These are phyloP conservation scores for Sporothrix sp. DNA, from an alignment of 2,329 filamentous ascomycete genomes.

Conservation along the genomic window DNA sequence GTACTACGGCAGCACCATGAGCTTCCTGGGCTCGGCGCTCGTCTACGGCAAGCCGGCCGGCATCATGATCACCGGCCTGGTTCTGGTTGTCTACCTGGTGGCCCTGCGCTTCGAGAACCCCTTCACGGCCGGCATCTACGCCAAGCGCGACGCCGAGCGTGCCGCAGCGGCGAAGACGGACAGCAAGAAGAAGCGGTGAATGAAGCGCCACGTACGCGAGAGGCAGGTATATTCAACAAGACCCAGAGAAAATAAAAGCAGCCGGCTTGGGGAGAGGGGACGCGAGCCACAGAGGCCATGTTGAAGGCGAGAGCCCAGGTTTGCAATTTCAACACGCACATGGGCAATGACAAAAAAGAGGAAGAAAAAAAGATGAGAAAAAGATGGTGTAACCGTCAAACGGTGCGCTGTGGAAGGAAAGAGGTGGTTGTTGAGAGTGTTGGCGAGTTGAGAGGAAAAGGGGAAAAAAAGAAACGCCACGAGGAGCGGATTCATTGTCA, in stretches of 20 bases:
- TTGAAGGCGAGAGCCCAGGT: constrained; percentile 6
- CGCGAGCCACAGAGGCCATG: background rate
- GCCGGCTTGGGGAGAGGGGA: background rate
- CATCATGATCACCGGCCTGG: constrained; percentile 62
- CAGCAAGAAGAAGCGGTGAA: constrained; percentile 44
- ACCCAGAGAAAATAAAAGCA: background rate
- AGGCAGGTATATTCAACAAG: constrained; percentile 11
- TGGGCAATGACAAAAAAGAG: constrained; percentile 3
- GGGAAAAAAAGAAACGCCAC: background rate
- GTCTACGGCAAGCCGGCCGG: constrained; percentile 83
- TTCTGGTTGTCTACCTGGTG: constrained; percentile 67
- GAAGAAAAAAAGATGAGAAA: background rate
- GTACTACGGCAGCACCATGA: constrained; percentile 92
- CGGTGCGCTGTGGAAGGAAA: background rate
- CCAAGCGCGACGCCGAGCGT: constrained; percentile 61
- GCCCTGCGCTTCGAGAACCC: constrained; percentile 86
- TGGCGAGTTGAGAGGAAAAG: background rate
- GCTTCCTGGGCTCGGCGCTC: constrained; percentile 80
- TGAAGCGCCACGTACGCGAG: background rate
- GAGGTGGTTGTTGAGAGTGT: background rate
- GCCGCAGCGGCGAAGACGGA: constrained; percentile 30
- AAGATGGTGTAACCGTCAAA: background rate
- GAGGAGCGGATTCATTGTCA: constrained; percentile 1
- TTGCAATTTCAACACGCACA: constrained; percentile 16
- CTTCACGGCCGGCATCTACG: constrained; percentile 88